Conservation (phyloP, 345 rosid species). For the Eucalyptus guilfoylei region DNA sequence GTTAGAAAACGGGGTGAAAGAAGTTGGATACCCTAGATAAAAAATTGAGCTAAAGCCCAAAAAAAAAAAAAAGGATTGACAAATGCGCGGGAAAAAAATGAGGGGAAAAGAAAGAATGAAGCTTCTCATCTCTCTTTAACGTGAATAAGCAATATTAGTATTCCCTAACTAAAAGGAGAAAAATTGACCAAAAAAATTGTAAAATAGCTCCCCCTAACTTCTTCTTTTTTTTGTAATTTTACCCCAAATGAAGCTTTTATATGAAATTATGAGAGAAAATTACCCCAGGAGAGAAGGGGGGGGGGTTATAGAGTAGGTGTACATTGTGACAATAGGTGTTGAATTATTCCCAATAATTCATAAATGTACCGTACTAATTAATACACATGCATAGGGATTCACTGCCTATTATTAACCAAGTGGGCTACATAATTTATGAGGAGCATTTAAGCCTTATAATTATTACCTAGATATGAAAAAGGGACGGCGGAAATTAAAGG, state of each 20-base stretch:
- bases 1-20: background rate
- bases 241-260: background rate
- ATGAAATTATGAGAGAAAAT: background rate
- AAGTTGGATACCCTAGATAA: background rate
- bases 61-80: background rate
- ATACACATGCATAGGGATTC: background rate
- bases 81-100: background rate
- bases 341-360: background rate
- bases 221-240: background rate
- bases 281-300: background rate
- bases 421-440: background rate
- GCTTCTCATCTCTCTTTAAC: background rate
- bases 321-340: background rate
- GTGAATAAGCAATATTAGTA: background rate
- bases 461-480: background rate
- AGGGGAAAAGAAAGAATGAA: background rate
- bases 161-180: background rate
- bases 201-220: background rate
- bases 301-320: background rate
- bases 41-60: background rate
- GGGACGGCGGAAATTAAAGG: background rate
- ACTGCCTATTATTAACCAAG: background rate
- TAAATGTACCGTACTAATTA: background rate
- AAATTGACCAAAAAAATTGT: background rate
- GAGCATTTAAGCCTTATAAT: background rate